Evolutionary conservation across 176 grass and related monocot genomes (phyloP), one percentile per base, ranked within the genome.

Genomic region (Bothriochloa decipiens): DNA sequence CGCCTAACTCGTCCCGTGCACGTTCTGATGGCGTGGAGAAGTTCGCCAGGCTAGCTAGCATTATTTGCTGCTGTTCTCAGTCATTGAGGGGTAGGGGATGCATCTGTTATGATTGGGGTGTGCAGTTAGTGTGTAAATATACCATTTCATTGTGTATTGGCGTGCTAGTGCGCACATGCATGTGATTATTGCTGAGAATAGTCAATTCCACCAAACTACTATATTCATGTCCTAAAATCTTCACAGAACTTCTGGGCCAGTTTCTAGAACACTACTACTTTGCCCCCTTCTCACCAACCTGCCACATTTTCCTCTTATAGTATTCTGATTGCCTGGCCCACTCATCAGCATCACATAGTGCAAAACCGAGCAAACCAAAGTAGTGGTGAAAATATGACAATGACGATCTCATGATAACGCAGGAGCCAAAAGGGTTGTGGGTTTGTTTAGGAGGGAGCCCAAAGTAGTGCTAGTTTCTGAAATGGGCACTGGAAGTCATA

Each of bases 121-220:
- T 33, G 41, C 10, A 14, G 16, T 65, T 66, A 80, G 5, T 80
- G 61, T 33, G 3, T 33, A 46, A 29, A 47, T 90, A 11, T 36
- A 27, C 57, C 46, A 15, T 45, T 70, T 57, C 22, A 8, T 25
- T 60, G 57, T 47, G 6, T 55, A n/a, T 82, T 67, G 39, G 40
- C 37, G 20, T 67, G 27, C 40, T 37, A 37, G 47, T 79, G 28
- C 18, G 62, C 47, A 37, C 14, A 15, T n/a, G 27, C 25, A 17
- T 62, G 43, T 20, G 28, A 65, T 83, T 79, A 74, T 33, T 60
- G 36, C 33, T 41, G 88, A 82, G 37, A 90, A 62, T 80, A 7
- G 20, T 60, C 23, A n/a, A 23, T 61, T 61, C n/a, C 58, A 61
- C 58, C 58, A 25, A 61, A 11, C 58, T 61, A 61, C 9, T 10